Percentiles rank a stretch among this genome's conserved stretches.
These are phyloP conservation scores for Allium sativum DNA, from an alignment of 106 monocot species.

Conservation along the genomic window DNA sequence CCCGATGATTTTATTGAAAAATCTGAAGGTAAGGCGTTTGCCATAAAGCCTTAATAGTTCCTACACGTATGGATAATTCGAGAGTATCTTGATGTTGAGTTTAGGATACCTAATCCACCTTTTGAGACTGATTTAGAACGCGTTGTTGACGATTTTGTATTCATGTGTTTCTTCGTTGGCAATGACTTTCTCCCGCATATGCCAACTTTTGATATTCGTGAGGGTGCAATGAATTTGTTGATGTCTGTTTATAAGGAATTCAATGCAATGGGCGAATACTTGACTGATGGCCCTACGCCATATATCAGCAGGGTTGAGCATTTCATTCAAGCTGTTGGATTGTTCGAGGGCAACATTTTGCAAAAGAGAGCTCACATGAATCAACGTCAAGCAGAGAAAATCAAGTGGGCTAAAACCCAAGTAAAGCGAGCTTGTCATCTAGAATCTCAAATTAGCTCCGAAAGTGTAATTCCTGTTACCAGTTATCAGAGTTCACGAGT, in stretches of 20 bases:
- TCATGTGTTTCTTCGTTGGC: conserved; percentile 93
- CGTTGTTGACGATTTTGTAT: conserved; percentile 96
- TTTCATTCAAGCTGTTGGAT: conserved; percentile 92
- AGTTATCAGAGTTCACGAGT: conserved; percentile 80
- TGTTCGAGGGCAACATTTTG: conserved; percentile 85
- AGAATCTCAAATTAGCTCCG: conserved; percentile 58
- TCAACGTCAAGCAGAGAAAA: conserved; percentile 95
- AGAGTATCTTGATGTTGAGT: conserved; percentile 88
- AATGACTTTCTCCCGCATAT: conserved; percentile 99
- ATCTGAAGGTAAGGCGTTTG: conserved; percentile 24
- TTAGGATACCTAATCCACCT: conserved; percentile 69
- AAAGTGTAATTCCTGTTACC: conserved; percentile 60
- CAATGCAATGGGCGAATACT: conserved; percentile 65
- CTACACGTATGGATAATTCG: conserved; percentile 93
- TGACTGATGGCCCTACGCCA: conserved; percentile 74
- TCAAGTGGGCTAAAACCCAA: conserved; percentile 74
- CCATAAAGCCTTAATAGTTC: conserved; percentile 95
- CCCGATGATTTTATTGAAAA: conserved; percentile 86
- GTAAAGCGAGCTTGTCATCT: conserved; percentile 75
- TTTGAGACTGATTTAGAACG: conserved; percentile 82
- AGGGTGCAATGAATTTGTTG: conserved; percentile 94
- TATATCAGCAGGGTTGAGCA: conserved; percentile 79
- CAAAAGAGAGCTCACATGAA: conserved; percentile 89
- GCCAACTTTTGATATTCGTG: conserved; percentile 93
- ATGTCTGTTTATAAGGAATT: conserved; percentile 91